These are phyloP conservation scores for Cutaneotrichosporon mucoides DNA, from an alignment of 1,284 basidiomycete species.

Conservation along the genomic window DNA sequence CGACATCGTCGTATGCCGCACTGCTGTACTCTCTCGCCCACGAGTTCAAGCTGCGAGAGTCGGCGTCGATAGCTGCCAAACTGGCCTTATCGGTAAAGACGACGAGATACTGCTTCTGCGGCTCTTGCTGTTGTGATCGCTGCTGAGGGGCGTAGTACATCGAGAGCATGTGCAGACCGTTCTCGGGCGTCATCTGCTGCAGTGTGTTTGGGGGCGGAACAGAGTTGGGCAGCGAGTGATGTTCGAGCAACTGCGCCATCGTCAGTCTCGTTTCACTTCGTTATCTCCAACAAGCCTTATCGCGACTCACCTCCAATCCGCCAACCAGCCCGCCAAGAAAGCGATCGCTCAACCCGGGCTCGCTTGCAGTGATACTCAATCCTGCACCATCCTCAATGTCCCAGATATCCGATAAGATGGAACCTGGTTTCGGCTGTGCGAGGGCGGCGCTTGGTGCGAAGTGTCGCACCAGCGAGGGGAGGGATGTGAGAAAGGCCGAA, in stretches of 20 bases:
- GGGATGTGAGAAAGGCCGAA: constrained; percentile 33
- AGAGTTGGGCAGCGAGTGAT: constrained; percentile 12
- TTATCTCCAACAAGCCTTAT: too few species aligned
- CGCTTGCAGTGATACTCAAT: constrained; percentile 15
- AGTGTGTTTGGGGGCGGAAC: constrained; percentile 10
- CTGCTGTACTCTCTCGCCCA: constrained; percentile 17
- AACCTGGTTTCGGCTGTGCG: constrained; percentile 3
- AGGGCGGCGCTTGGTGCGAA: constrained; percentile 19
- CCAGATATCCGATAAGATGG: constrained; percentile 19
- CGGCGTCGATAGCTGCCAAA: constrained; percentile 14
- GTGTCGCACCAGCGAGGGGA: constrained; percentile 24
- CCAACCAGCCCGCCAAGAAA: constrained; percentile 19
- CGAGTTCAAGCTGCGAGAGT: constrained; percentile 7
- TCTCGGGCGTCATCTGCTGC: constrained; percentile 14
- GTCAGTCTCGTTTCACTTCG: constrained; percentile 5
- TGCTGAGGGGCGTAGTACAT: constrained; percentile 11
- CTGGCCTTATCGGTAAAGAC: constrained; percentile 21
- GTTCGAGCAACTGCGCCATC: constrained; percentile 15
- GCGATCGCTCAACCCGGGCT: constrained; percentile 19
- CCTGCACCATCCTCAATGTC: constrained; percentile 22
- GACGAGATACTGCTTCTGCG: constrained; percentile 16
- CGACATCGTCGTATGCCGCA: constrained; percentile 17
- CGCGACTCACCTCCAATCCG: constrained; percentile 21
- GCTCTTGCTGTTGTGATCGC: background rate
- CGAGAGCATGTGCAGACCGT: constrained; percentile 17